Conservation (phyloP, 1,284 basidiomycete species). For the Coniferiporia weirii region DNA sequence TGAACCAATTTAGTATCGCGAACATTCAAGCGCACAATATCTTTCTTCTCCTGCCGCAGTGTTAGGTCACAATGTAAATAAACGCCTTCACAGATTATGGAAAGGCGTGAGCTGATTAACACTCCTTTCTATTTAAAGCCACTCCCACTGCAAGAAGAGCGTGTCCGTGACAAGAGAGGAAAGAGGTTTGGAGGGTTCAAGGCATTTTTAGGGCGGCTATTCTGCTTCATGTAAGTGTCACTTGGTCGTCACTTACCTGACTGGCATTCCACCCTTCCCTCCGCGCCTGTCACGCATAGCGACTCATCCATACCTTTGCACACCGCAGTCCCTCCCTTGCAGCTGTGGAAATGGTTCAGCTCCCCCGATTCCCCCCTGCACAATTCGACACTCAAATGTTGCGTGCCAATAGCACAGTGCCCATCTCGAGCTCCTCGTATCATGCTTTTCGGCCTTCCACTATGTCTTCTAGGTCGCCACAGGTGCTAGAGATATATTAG, state of each 20-base stretch:
- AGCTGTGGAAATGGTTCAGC: not conserved
- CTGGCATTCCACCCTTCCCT: not conserved
- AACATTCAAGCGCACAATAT: not conserved
- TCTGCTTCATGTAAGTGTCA: constrained; percentile 1
- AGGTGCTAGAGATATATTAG: too few species aligned
- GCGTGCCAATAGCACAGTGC: not conserved
- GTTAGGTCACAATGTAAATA: not conserved
- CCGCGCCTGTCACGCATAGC: not conserved
- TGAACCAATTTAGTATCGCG: not conserved
- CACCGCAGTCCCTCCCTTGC: not conserved
- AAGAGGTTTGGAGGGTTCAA: not conserved
- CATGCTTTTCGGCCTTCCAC: too few species aligned
- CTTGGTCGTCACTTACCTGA: too few species aligned
- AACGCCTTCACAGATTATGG: too few species aligned
- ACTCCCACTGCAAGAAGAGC: not conserved
- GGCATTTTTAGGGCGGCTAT: not conserved
- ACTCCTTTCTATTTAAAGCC: too few species aligned
- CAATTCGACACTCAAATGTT: not conserved
- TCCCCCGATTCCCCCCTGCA: not conserved
- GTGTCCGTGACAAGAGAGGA: not conserved
- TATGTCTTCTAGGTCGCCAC: too few species aligned
- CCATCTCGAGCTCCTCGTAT: not conserved
- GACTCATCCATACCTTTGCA: not conserved
- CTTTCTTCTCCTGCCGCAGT: not conserved
- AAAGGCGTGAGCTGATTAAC: too few species aligned